Evolutionary conservation across 2,329 filamentous ascomycete genomes (phyloP), one percentile per base, ranked within the genome.

Genomic region (Scedosporium aurantiacum): DNA sequence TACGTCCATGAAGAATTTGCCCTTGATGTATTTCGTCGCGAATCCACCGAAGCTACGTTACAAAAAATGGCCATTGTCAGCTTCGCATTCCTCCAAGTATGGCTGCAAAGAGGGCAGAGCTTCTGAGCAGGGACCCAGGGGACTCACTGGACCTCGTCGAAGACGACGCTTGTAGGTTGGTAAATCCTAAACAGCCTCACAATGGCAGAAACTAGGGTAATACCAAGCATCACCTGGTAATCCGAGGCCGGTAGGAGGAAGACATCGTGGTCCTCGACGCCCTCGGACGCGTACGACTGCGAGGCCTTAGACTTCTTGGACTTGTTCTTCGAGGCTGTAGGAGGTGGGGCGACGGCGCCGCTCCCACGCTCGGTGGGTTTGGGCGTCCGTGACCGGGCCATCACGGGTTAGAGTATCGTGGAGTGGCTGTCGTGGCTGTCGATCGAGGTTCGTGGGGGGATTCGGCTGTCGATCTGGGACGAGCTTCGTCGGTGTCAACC

Each of bases 1-100:
- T n/a, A 99, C 94, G 73, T 99, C 94, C 94, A 99, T 99, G 76
- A 99, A 99, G 83, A 99, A 99, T 73, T 83, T 88, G 70, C 94
- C 94, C 81, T 99, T 97, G 82, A 99, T 97, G 75, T 99, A 99
- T 76, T 99, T 99, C 68, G 89, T 91, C 66, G 94, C 94, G 73
- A 99, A 99, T 57, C 94, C 94, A 73, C 94, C 94, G 74, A 99
- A 99, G 77, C 91, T 96, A 70, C 66, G 65, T 27, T 57, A 50
- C 27, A 61, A 59, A 43, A 27, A 60, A 58, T 32, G 10, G n/a
- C 12, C 21, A n/a, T 21, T 25, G 52, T 43, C 54, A 37, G 37
- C 27, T 6, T 23, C 14, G 28, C 41, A 23, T 37, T 21, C 12
- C n/a, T n/a, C 21, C 18, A 37, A 25, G 3, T 7, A 32, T 12